Conservation (phyloP, 352 stramenopile genomes). For the Globisporangium middletonii region DNA sequence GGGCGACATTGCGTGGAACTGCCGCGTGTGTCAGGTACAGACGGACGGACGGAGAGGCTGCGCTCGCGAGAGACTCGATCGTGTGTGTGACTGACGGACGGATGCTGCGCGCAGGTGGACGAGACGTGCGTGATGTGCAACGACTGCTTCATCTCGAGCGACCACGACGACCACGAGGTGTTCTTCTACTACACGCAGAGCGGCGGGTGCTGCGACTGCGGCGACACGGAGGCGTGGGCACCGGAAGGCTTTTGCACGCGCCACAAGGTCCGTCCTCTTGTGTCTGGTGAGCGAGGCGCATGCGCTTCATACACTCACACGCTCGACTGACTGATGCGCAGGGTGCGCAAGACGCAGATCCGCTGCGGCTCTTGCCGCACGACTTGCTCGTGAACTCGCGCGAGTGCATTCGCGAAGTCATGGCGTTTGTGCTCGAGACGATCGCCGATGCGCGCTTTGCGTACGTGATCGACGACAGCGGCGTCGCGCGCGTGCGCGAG, state of each 20-base stretch:
- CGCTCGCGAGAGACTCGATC: not conserved
- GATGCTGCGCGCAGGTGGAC: slow-evolving; percentile 77
- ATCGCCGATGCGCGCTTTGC: slow-evolving; percentile 63
- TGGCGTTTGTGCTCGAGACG: slow-evolving; percentile 51
- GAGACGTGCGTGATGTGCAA: slow-evolving; percentile 97
- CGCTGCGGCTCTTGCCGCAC: slow-evolving; percentile 43
- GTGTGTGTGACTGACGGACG: not conserved
- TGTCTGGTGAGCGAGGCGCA: not conserved
- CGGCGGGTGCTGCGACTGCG: slow-evolving; percentile 97
- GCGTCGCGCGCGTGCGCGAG: slow-evolving; percentile 42
- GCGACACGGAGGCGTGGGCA: slow-evolving; percentile 96
- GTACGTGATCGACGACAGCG: slow-evolving; percentile 41
- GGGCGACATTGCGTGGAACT: slow-evolving; percentile 98
- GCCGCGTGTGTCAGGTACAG: slow-evolving; percentile 78
- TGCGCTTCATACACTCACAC: too few species aligned
- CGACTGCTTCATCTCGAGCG: slow-evolving; percentile 93
- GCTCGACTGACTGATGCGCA: slow-evolving; percentile 5
- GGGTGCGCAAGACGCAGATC: slow-evolving; percentile 72
- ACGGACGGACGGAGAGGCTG: too few species aligned
- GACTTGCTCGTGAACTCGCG: slow-evolving; percentile 51
- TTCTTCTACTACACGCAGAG: slow-evolving; percentile 94
- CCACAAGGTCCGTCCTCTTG: slow-evolving; percentile 69
- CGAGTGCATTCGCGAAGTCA: slow-evolving; percentile 61
- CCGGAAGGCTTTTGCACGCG: slow-evolving; percentile 91
- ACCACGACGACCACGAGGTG: slow-evolving; percentile 93